Conservation (phyloP, 306 rosid genomes). For the Cucumis sativus region Cucumber_9930_V3 NC_026656.2:6271501-6272000, state of each 20-base stretch:
- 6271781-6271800: constrained; percentile 68
- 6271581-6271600: constrained; percentile 22
- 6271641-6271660: constrained; percentile 23
- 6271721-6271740: constrained; percentile 90
- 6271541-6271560: constrained; percentile 18
- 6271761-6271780: constrained; percentile 84
- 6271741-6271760: constrained; percentile 94
- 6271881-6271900: constrained; percentile 89
- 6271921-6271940: constrained; percentile 91
- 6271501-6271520: constrained; percentile 13
- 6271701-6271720: constrained; percentile 84
- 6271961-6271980: constrained; percentile 74
- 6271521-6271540: constrained; percentile 9
- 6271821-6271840: constrained; percentile 73
- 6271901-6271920: constrained; percentile 85
- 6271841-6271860: constrained; percentile 88
- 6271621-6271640: constrained; percentile 26
- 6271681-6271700: constrained; percentile 34
- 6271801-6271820: constrained; percentile 83
- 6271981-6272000: constrained; percentile 52
- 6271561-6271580: constrained; percentile 23
- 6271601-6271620: constrained; percentile 17
- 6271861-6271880: constrained; percentile 77
- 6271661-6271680: constrained; percentile 20
- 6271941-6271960: constrained; percentile 62